Conservation (phyloP, 1,284 basidiomycete genomes). For the Athelia sp. region DNA sequence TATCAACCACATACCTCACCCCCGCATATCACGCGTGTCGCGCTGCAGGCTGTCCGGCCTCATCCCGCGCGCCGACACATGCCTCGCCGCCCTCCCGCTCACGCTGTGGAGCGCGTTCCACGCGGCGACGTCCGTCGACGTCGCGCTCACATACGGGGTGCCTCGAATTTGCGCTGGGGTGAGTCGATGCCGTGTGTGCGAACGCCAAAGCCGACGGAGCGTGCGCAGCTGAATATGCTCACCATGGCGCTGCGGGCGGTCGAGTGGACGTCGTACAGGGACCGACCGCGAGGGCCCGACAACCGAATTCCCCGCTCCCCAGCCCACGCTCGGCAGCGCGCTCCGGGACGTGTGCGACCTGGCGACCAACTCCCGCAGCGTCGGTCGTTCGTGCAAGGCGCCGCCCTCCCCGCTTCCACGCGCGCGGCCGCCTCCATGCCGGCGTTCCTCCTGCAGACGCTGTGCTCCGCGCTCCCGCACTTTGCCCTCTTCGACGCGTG, state of each 20-base stretch:
- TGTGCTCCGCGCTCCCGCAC: constrained; percentile 29
- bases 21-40: not conserved
- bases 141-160: constrained; percentile 26
- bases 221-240: constrained; percentile 26
- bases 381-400: constrained; percentile 42
- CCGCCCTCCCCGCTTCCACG: constrained; percentile 36
- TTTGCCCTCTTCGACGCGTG: constrained; percentile 34
- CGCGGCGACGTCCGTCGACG: constrained; percentile 35
- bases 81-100: constrained; percentile 37
- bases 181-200: constrained; percentile 15
- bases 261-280: constrained; percentile 28
- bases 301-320: constrained; percentile 4
- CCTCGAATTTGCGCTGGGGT: constrained; percentile 31
- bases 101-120: constrained; percentile 34
- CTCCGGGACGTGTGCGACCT: constrained; percentile 43
- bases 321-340: constrained; percentile 12
- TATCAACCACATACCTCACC: too few species aligned
- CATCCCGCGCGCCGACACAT: not conserved
- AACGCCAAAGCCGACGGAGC: not conserved
- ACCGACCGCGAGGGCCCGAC: constrained; percentile 4
- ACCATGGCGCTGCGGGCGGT: constrained; percentile 27
- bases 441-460: constrained; percentile 31
- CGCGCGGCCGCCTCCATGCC: constrained; percentile 29
- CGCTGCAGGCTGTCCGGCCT: not conserved
- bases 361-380: constrained; percentile 38